Evolutionary conservation across 2,329 filamentous ascomycete species (phyloP).

Genomic region (Trichoderma sp.): DNA sequence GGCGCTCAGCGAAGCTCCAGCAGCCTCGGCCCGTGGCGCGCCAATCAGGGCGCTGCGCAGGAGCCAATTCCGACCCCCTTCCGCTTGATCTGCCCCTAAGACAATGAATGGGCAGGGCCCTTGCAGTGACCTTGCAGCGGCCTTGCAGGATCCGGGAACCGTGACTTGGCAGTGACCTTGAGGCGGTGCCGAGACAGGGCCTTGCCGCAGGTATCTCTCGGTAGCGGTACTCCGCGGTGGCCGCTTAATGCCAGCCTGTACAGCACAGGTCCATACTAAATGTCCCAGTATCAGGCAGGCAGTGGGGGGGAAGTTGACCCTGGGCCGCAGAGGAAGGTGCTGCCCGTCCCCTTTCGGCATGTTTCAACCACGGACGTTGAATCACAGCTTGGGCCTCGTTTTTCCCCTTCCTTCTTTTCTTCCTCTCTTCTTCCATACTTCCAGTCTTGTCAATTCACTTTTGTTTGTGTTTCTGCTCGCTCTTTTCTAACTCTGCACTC

Average conservation of each 20-base stretch:
- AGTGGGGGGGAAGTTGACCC: background rate
- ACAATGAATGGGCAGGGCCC: background rate
- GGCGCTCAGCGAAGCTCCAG: background rate
- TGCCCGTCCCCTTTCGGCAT: constrained; percentile 15
- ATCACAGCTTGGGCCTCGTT: constrained; percentile 16
- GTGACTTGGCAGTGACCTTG: background rate
- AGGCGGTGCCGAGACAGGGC: background rate
- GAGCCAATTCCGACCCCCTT: constrained; percentile 1
- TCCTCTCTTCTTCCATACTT: background rate
- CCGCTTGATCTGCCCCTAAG: constrained; percentile 15
- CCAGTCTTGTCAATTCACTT: background rate
- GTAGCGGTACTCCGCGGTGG: background rate
- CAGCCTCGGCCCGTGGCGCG: background rate
- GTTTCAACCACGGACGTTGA: constrained; percentile 10
- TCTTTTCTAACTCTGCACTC: background rate
- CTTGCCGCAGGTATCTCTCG: background rate
- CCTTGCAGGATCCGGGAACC: background rate
- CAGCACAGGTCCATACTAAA: too few relatives aligned
- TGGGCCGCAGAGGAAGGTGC: background rate
- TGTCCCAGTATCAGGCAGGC: background rate
- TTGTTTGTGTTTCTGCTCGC: constrained; percentile 18
- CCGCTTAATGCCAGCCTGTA: too few relatives aligned
- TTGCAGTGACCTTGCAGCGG: background rate
- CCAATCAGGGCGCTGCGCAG: background rate
- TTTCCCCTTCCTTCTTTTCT: constrained; percentile 24